Evolutionary conservation across 352 stramenopile species (phyloP).

Genomic region (Globisporangium lucens): DNA sequence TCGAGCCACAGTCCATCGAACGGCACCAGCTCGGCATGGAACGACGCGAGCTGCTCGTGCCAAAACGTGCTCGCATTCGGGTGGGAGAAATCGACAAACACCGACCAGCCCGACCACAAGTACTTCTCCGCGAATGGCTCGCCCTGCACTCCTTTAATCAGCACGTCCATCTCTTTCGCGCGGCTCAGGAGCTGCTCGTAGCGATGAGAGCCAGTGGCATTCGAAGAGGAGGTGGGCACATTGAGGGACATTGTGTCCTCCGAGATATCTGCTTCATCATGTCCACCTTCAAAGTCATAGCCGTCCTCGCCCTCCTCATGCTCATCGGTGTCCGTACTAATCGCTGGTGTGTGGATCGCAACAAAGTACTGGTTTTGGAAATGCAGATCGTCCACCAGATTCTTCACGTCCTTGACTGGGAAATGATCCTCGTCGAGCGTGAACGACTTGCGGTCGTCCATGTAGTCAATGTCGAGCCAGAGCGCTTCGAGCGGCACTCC

Average conservation of each 20-base stretch:
- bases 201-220: neutral
- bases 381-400: conserved; percentile 77
- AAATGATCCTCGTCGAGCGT: conserved; percentile 65
- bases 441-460: conserved; percentile 48
- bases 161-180: conserved; percentile 56
- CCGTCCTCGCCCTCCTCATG: neutral
- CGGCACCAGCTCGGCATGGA: conserved; percentile 52
- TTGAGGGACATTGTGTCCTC: neutral
- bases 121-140: conserved; percentile 65
- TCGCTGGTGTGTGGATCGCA: conserved; percentile 59
- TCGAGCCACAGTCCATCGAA: conserved; percentile 88
- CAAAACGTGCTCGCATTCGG: conserved; percentile 68
- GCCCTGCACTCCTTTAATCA: conserved; percentile 72
- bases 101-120: conserved; percentile 58
- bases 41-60: conserved; percentile 55
- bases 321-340: conserved; percentile 21
- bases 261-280: neutral
- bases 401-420: conserved; percentile 28
- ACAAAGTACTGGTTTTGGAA: conserved; percentile 82
- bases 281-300: neutral
- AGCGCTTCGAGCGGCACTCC: conserved; percentile 75
- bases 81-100: conserved; percentile 86
- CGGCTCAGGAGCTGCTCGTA: conserved; percentile 26
- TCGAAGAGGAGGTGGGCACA: conserved; percentile 1
- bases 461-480: conserved; percentile 75